phyloP scores from a whole-genome alignment of 2,329 filamentous ascomycete genomes.

The Colletotrichum endophyticum region DNA sequence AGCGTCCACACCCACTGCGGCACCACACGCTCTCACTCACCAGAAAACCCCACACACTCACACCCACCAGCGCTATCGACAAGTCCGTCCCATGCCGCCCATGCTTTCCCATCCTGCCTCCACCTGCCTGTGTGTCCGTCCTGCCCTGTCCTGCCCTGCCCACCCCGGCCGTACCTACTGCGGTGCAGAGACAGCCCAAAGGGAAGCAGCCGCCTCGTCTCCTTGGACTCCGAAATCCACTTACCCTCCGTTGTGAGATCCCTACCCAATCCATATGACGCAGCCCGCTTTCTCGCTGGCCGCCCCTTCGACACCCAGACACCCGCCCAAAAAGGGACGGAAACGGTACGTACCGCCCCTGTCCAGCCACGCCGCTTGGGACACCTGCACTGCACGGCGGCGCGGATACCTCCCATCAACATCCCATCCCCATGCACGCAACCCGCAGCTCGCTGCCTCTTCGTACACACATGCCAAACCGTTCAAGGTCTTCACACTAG shows the following conservation, averaged over 20 bases:
- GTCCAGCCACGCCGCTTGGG: slow-evolving; percentile 15
- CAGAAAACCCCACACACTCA: not conserved
- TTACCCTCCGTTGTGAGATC: slow-evolving; percentile 36
- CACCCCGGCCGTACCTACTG: not conserved
- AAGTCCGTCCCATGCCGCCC: slow-evolving; percentile 14
- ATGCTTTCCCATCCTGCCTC: not conserved
- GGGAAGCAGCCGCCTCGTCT: slow-evolving; percentile 14
- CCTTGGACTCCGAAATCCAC: slow-evolving; percentile 13
- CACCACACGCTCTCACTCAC: not conserved
- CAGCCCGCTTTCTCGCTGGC: slow-evolving; percentile 21
- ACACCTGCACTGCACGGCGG: slow-evolving; percentile 4
- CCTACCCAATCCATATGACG: slow-evolving; percentile 34
- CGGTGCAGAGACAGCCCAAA: not conserved
- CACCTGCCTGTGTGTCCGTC: not conserved
- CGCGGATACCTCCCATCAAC: slow-evolving; percentile 19
- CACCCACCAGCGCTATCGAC: slow-evolving; percentile 7
- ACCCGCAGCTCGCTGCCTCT: slow-evolving; percentile 34
- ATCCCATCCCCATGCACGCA: slow-evolving; percentile 31
- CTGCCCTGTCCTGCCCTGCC: not conserved
- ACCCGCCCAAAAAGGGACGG: slow-evolving; percentile 16
- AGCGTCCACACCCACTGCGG: not conserved
- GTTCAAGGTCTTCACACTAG: slow-evolving; percentile 20
- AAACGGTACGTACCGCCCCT: slow-evolving; percentile 7
- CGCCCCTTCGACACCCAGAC: not conserved
- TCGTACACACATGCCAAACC: slow-evolving; percentile 26